Evolutionary conservation across 768 basidiomycete genomes (phyloP), one percentile per base, ranked within the genome.

Genomic region (Kwoniella sp.): DNA sequence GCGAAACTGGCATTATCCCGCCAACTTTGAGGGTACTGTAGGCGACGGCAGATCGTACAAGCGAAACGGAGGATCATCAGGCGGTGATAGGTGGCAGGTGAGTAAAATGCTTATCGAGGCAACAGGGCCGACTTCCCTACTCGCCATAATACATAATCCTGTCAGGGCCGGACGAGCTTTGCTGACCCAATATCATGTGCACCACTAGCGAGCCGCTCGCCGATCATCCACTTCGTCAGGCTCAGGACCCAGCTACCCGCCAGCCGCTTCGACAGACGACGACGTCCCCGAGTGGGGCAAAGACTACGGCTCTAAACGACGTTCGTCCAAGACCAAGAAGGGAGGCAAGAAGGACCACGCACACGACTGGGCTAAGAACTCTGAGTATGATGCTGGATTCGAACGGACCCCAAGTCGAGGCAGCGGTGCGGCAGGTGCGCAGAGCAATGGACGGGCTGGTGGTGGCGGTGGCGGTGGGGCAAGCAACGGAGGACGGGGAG

Each of bases 251-350:
- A 23, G 37, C 13, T 69, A 75, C 55, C 69, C 71, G 11, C 65
- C 65, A 3, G 61, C 41, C 7, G 68, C 61, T 30, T 64, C 70
- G 2, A 63, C 66, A 31, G 76, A 78, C 52, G 69, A 69, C 34
- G 77, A 79, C 61, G 76, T 80, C 1, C 79, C 79, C 29, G 79
- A 80, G 60, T 82, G 81, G 81, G 80, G 80, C 38, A 68, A 67
- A 67, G 79, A 79, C 47, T 82, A 81, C 67, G 81, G 81, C 17
- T 63, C 68, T 30, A 71, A 63, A 63, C 58, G 56, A 57, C 45
- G 58, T 60, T 61, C 58, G 13, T 56, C 59, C 45, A 69, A 68
- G 29, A 70, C 66, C 41, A 72, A 65, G 47, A 68, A 58, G 50
- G 17, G 54, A 26, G 23, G 45, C 20, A 45, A 55, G 53, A 69